These are phyloP conservation scores for Camellia lanceoleosa DNA, from an alignment of 148 eudicot genomes.

Conservation along the genomic window DNA sequence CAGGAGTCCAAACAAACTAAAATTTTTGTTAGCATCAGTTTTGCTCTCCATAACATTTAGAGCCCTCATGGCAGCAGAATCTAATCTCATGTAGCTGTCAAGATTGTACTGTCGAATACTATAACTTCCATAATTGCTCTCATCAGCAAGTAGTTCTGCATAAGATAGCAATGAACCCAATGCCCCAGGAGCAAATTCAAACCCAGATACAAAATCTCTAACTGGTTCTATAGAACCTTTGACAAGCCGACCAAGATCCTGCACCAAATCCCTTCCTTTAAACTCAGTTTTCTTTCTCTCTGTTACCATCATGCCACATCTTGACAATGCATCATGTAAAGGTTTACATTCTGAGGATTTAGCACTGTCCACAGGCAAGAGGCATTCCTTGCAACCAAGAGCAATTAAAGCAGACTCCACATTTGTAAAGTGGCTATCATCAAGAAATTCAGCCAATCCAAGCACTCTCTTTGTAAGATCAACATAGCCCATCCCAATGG, in stretches of 20 bases:
- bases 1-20: constrained; percentile 95
- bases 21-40: constrained; percentile 90
- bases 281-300: constrained; percentile 87
- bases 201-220: constrained; percentile 82
- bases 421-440: constrained; percentile 93
- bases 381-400: constrained; percentile 95
- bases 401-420: constrained; percentile 82
- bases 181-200: constrained; percentile 76
- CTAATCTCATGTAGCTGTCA: constrained; percentile 81
- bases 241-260: constrained; percentile 88
- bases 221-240: constrained; percentile 90
- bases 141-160: constrained; percentile 87
- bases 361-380: constrained; percentile 64
- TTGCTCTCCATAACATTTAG: constrained; percentile 98
- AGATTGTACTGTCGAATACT: constrained; percentile 59
- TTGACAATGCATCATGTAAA: constrained; percentile 78
- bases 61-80: constrained; percentile 97
- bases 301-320: constrained; percentile 92
- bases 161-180: constrained; percentile 69
- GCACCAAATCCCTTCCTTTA: constrained; percentile 73
- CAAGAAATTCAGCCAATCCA: constrained; percentile 79
- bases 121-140: constrained; percentile 72
- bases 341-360: constrained; percentile 63
- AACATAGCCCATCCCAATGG: constrained; percentile 72
- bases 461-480: constrained; percentile 67